Conservation (phyloP, 1,139 yeast species). For the Eremothecium cymbalariae region DNA sequence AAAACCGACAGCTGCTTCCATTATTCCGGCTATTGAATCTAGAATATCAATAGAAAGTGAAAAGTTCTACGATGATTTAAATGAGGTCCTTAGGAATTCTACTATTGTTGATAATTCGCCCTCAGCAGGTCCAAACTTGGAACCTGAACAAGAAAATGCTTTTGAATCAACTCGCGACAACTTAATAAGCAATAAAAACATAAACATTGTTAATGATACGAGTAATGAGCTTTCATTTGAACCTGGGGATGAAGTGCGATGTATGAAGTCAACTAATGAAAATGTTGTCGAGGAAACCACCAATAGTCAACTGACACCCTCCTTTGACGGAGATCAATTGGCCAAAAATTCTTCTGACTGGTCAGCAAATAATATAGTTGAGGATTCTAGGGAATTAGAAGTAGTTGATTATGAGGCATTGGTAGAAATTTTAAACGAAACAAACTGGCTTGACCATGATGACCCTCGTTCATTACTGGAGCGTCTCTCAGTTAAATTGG, state of each 20-base stretch:
- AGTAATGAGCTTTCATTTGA: too few species aligned
- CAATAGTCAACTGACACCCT: background rate
- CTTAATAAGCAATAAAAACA: too few species aligned
- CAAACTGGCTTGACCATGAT: conserved; percentile 65
- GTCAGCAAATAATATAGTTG: background rate
- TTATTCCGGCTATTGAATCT: background rate
- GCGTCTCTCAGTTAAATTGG: conserved; percentile 48
- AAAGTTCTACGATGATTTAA: background rate
- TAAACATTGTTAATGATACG: too few species aligned
- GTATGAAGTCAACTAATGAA: too few species aligned
- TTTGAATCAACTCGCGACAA: too few species aligned
- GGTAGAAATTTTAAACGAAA: conserved; percentile 53
- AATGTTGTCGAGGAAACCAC: too few species aligned
- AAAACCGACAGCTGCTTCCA: background rate
- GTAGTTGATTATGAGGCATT: conserved; percentile 24
- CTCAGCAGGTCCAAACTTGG: too few species aligned
- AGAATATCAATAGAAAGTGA: background rate
- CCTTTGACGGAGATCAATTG: background rate
- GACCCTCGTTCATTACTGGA: conserved; percentile 49
- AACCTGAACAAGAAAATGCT: too few species aligned
- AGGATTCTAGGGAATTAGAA: conserved; percentile 4
- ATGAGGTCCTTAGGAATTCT: background rate
- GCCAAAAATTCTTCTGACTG: background rate
- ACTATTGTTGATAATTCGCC: too few species aligned
- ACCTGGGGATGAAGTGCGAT: conserved; percentile 27